Base-by-base conservation (phyloP, 2,329 filamentous ascomycete species). In the Penicillium concentricum region DNA sequence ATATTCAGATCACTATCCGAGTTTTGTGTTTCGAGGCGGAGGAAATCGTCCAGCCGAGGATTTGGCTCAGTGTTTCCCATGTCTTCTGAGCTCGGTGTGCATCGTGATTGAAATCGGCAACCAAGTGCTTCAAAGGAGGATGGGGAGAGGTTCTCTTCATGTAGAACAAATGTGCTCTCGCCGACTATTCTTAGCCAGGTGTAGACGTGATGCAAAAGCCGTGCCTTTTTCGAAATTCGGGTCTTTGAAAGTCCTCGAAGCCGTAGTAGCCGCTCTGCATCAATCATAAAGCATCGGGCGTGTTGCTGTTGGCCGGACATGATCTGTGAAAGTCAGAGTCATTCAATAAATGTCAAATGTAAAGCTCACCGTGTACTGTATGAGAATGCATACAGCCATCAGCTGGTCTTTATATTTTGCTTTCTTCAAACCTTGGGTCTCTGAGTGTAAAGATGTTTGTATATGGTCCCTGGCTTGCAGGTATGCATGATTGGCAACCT, bases 381-480 rank as follows among this genome's bases (percentile, higher is more conserved):
- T 66, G 39, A 74, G 56, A n/a, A 65, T 67, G 26, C 68, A 68
- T 2, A 72, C 65, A 9, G 72, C 71, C 70, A 74, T 74, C 22
- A 75, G 56, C 50, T 74, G 72, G 22, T 76, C 72, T 52, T 76
- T 76, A 28, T 75, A 76, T 57, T 75, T 76, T 5, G 72, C 71
- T 48, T 69, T 70, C 30, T 65, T 65, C 10, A 67, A 60, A 1
- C 67, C 66, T 8, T 63, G 56, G 0, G 65, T 67, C 49, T 75
- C 72, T 5, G 63, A 43, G 26, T 68, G 63, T 13, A 75, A 35
- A 5, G 71, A 73, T 15, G 57, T 57, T 42, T 72, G 67, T 53
- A 74, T 68, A 50, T 71, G 64, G 34, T 68, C 65, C 53, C 67
- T 72, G 1, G 72, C 72, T 38, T 69, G 54, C 15, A 65, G 58